A percentile compares a stretch with the other conserved stretches of the same genome.
These are phyloP conservation scores for Ophiosphaerella korrae DNA, from an alignment of 2,329 filamentous ascomycete genomes.

Conservation along the genomic window DNA sequence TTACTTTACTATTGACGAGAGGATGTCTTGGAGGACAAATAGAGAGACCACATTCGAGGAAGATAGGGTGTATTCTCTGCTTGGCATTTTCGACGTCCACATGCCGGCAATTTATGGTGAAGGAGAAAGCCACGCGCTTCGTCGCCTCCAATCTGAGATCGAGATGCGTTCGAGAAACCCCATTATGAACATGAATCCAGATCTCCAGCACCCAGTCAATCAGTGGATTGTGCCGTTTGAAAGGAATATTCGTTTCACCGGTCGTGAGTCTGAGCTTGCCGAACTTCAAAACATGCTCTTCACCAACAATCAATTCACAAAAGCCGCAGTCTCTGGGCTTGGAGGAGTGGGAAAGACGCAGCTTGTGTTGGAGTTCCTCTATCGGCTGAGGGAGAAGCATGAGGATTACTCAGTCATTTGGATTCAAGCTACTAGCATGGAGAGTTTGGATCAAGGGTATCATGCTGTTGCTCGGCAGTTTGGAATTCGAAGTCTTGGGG, in stretches of 20 bases:
- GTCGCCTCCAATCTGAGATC: too few relatives aligned
- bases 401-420: constrained; percentile 18
- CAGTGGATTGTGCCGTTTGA: neutral
- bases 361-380: constrained; percentile 30
- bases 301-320: constrained; percentile 12
- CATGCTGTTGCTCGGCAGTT: neutral
- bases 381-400: constrained; percentile 14
- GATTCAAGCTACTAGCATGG: constrained; percentile 17
- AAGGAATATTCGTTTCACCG: constrained; percentile 2
- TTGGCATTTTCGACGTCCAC: neutral
- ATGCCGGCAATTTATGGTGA: neutral
- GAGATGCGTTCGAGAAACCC: too few relatives aligned
- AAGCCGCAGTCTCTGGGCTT: constrained; percentile 16
- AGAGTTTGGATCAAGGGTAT: constrained; percentile 14
- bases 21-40: constrained; percentile 7
- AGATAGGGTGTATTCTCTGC: neutral
- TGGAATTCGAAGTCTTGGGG: neutral
- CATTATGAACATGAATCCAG: too few relatives aligned
- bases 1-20: constrained; percentile 7
- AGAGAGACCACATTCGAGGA: constrained; percentile 5
- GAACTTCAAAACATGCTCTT: constrained; percentile 19
- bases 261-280: constrained; percentile 8
- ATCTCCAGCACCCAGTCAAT: too few relatives aligned
- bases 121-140: too few relatives aligned
- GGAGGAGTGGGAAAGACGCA: constrained; percentile 28